phyloP scores from a whole-genome alignment of 2,329 filamentous ascomycete species.

The Meredithiella fracta region DNA sequence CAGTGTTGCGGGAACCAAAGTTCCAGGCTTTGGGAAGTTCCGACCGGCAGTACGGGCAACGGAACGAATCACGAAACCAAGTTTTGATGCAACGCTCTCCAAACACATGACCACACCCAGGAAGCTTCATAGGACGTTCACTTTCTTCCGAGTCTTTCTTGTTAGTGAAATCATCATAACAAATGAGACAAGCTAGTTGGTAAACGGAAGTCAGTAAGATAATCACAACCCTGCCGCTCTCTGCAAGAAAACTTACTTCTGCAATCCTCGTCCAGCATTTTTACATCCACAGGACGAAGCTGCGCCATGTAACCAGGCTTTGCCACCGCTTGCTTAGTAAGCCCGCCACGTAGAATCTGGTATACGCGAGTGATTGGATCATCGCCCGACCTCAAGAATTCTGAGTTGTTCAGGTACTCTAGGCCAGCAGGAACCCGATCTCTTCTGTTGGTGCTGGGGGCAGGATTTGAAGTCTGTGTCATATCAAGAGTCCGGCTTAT shows the following conservation, averaged over 20 bases:
- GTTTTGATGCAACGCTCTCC: constrained; percentile 48
- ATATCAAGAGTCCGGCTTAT: too few species aligned
- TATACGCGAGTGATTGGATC: background rate
- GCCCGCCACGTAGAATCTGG: constrained; percentile 27
- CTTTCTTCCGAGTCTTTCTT: constrained; percentile 19
- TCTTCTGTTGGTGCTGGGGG: too few species aligned
- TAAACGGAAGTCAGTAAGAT: background rate
- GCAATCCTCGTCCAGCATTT: constrained; percentile 25
- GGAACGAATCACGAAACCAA: constrained; percentile 47
- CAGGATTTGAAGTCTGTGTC: too few species aligned
- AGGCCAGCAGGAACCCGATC: too few species aligned
- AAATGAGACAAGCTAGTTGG: constrained; percentile 42
- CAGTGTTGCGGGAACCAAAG: constrained; percentile 9
- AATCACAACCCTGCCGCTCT: too few species aligned
- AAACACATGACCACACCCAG: constrained; percentile 48
- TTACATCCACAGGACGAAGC: constrained; percentile 23
- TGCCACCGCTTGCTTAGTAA: background rate
- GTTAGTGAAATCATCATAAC: constrained; percentile 28
- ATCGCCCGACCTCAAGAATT: background rate
- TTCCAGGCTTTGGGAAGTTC: constrained; percentile 36
- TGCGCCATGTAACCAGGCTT: background rate
- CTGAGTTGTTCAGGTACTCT: background rate
- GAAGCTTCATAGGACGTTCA: constrained; percentile 40
- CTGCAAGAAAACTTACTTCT: constrained; percentile 12
- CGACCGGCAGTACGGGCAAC: constrained; percentile 47